A percentile compares a stretch with the other conserved stretches of the same genome.
These are phyloP conservation scores for Dissophora globulifera DNA, from an alignment of 192 early-diverging fungal genomes.

Conservation along the genomic window DNA sequence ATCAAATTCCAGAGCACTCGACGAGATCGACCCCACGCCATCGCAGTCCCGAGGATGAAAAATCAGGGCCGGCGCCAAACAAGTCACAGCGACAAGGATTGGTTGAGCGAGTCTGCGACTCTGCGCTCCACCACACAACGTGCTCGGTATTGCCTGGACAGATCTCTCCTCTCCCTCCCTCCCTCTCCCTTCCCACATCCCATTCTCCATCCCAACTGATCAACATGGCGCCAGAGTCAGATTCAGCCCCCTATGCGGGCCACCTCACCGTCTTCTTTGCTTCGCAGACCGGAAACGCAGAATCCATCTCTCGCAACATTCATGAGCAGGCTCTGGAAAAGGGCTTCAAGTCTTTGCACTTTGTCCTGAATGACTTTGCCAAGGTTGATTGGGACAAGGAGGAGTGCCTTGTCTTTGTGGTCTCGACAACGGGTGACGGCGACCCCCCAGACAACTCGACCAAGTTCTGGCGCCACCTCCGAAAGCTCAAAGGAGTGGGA, in stretches of 20 bases:
- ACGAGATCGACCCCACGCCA: too few relatives aligned
- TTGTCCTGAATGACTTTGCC: slow-evolving; percentile 79
- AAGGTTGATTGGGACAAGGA: slow-evolving; percentile 64
- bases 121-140: too few relatives aligned
- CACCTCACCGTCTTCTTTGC: slow-evolving; percentile 75
- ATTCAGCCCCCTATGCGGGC: slow-evolving; percentile 28
- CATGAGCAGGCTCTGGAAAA: slow-evolving; percentile 77
- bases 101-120: too few relatives aligned
- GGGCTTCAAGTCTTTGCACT: slow-evolving; percentile 72
- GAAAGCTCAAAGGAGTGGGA: slow-evolving; percentile 73
- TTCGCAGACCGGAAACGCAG: slow-evolving; percentile 95
- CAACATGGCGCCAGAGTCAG: slow-evolving; percentile 24
- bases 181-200: too few relatives aligned
- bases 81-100: too few relatives aligned
- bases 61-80: too few relatives aligned
- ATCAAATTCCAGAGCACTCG: too few relatives aligned
- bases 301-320: slow-evolving; percentile 90
- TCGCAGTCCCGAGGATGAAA: too few relatives aligned
- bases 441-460: slow-evolving; percentile 95
- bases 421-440: slow-evolving; percentile 95
- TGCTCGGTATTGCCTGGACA: too few relatives aligned
- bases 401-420: slow-evolving; percentile 78
- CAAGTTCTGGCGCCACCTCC: slow-evolving; percentile 88
- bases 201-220: too few relatives aligned
- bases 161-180: too few relatives aligned